Evolutionary conservation across 2,329 filamentous ascomycete genomes (phyloP).

Genomic region (Stagonosporopsis tanaceti): DNA sequence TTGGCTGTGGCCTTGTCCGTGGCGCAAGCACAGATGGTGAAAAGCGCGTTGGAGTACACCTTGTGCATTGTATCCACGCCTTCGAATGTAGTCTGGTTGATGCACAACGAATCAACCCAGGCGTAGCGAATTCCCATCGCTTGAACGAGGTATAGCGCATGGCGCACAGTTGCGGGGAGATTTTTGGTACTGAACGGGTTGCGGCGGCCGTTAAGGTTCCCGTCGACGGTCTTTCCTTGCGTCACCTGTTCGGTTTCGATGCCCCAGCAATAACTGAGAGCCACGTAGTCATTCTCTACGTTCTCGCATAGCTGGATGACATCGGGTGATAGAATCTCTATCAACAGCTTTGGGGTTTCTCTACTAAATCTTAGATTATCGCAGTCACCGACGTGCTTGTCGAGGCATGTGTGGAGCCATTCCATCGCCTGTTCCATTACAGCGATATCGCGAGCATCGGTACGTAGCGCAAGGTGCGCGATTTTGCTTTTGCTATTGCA

Average conservation of each 20-base stretch:
- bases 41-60: not conserved
- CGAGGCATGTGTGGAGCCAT: not conserved
- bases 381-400: not conserved
- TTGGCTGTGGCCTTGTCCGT: not conserved
- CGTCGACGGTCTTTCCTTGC: not conserved
- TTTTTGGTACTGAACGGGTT: not conserved
- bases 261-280: not conserved
- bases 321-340: not conserved
- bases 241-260: not conserved
- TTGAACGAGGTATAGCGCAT: slow-evolving; percentile 6
- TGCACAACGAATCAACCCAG: slow-evolving; percentile 22
- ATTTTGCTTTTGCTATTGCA: not conserved
- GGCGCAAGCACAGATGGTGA: not conserved
- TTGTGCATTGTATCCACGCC: not conserved
- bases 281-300: not conserved
- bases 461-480: not conserved
- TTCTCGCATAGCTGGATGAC: not conserved
- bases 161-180: not conserved
- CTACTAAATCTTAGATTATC: not conserved
- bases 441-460: not conserved
- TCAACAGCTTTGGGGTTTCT: not conserved
- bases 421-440: not conserved
- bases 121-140: slow-evolving; percentile 17
- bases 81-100: slow-evolving; percentile 6
- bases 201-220: not conserved